Evolutionary conservation across 148 eudicot genomes (phyloP).

Genomic region (Camellia sinensis): DNA sequence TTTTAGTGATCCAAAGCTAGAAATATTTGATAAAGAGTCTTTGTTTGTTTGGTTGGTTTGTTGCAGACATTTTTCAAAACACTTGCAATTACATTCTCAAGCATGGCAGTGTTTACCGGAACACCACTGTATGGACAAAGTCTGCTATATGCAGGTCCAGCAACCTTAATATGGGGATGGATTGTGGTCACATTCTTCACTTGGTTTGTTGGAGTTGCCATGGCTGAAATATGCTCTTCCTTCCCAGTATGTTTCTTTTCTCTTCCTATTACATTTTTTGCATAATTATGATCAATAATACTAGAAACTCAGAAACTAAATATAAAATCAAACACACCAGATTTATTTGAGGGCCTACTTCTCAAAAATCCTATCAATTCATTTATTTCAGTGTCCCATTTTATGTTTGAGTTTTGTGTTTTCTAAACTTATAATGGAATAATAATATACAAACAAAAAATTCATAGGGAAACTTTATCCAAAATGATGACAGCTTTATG

Average conservation of each 20-base stretch:
- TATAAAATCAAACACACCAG: no score
- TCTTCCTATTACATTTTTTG: not conserved
- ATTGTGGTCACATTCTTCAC: slow-evolving; percentile 58
- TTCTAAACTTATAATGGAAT: no score
- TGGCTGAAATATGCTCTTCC: slow-evolving; percentile 71
- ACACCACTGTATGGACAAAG: slow-evolving; percentile 60
- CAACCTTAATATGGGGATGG: slow-evolving; percentile 68
- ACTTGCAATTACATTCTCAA: slow-evolving; percentile 58
- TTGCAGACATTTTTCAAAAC: slow-evolving; percentile 57
- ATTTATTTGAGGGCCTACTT: no score
- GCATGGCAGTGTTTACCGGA: slow-evolving; percentile 58
- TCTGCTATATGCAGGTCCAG: slow-evolving; percentile 55
- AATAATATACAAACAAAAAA: no score
- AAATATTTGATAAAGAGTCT: not conserved
- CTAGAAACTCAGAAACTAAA: no score
- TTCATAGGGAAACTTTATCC: no score
- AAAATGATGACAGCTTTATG: no score
- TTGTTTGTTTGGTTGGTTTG: not conserved
- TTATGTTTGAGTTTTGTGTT: no score
- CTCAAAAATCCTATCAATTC: no score
- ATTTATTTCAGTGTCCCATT: no score
- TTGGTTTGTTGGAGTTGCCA: slow-evolving; percentile 56
- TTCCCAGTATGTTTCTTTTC: slow-evolving; percentile 42
- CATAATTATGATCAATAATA: no score
- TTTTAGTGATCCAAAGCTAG: no score